phyloP scores from a whole-genome alignment of 768 basidiomycete genomes.

The Russula abietina region DNA sequence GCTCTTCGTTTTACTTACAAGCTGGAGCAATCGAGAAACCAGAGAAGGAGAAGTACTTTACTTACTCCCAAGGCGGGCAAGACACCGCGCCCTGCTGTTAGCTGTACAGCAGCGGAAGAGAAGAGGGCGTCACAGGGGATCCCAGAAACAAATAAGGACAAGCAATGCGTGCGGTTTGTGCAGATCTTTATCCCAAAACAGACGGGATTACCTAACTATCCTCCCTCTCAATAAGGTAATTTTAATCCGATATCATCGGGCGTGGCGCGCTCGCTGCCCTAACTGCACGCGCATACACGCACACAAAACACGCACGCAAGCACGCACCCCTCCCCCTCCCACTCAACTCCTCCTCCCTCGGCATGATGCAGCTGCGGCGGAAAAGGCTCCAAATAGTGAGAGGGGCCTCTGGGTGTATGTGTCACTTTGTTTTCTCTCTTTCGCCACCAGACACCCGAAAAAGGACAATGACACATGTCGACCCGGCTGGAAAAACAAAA shows the following conservation, averaged over 20 bases:
- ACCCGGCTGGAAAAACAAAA: not conserved
- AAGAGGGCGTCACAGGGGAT: not conserved
- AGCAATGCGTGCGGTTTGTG: not conserved
- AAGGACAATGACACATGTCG: slow-evolving; percentile 6
- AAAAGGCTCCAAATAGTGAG: not conserved
- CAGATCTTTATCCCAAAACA: slow-evolving; percentile 10
- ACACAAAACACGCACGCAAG: not conserved
- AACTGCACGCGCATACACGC: not conserved
- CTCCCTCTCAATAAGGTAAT: not conserved
- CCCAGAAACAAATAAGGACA: not conserved
- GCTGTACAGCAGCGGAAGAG: too few relatives aligned
- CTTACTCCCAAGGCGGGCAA: not conserved
- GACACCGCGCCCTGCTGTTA: slow-evolving; percentile 11
- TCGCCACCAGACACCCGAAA: not conserved
- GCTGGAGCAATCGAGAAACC: not conserved
- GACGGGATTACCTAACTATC: slow-evolving; percentile 1
- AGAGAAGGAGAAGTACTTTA: not conserved
- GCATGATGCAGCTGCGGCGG: slow-evolving; percentile 9
- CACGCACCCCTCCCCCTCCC: not conserved
- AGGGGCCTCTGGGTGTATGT: not conserved
- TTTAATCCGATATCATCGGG: slow-evolving; percentile 17
- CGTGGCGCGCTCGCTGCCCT: not conserved
- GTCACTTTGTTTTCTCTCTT: slow-evolving; percentile 3
- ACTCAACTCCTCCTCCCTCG: not conserved
- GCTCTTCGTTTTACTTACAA: not conserved